Evolutionary conservation across 2,329 filamentous ascomycete genomes (phyloP).

Genomic region (Chrysosporium queenslandicum): DNA sequence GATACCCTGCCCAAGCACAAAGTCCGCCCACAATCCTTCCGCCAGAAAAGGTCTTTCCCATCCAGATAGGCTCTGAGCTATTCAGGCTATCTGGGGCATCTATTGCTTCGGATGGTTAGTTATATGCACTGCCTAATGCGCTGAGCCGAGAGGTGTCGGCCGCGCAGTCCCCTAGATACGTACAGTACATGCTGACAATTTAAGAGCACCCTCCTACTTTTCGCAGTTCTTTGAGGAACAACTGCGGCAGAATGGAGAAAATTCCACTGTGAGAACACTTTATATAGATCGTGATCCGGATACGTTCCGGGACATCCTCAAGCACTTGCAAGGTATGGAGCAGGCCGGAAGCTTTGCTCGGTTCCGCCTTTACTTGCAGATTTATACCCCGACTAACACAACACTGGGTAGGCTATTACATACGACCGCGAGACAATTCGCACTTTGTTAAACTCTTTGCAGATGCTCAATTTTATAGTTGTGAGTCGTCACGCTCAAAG

Average conservation of each 20-base stretch:
- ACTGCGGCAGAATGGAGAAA: conserved; percentile 53
- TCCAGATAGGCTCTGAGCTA: conserved; percentile 59
- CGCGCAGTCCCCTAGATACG: no score
- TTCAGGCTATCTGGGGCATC: conserved; percentile 60
- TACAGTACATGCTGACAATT: conserved; percentile 47
- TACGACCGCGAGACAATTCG: conserved; percentile 66
- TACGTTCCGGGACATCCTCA: conserved; percentile 79
- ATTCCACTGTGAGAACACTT: conserved; percentile 60
- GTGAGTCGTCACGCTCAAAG: no score
- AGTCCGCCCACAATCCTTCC: conserved; percentile 33
- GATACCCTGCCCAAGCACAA: conserved; percentile 7
- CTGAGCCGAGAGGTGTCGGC: background rate
- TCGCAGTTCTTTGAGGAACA: conserved; percentile 88
- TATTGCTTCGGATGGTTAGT: conserved; percentile 61
- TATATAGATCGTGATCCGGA: conserved; percentile 90
- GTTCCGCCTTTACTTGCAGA: no score
- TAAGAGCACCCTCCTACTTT: conserved; percentile 86
- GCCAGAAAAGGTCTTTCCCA: conserved; percentile 55
- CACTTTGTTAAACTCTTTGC: conserved; percentile 90
- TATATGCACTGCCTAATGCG: background rate
- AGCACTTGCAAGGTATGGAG: conserved; percentile 64
- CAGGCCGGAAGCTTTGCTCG: no score
- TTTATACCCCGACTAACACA: background rate
- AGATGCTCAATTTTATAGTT: conserved; percentile 87
- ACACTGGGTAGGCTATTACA: conserved; percentile 57